Evolutionary conservation across 108 stramenopile species (phyloP).

Genomic region (Skeletonema menzelii): DNA sequence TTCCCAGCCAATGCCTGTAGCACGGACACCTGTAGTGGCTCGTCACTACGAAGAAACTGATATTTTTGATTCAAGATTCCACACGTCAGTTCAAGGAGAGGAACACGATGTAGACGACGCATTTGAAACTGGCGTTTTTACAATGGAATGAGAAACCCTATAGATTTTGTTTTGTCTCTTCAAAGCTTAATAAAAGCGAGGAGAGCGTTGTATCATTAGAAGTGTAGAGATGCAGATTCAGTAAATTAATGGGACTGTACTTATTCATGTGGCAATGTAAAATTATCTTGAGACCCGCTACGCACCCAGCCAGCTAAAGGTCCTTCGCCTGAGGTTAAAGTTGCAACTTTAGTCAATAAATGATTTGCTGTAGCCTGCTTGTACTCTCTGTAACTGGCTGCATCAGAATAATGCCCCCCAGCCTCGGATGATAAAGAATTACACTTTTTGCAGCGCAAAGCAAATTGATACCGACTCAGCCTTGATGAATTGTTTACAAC

Average conservation of each 20-base stretch:
- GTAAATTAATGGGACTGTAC: neutral
- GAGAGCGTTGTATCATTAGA: neutral
- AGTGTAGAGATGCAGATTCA: neutral
- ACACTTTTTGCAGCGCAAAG: conserved; percentile 17
- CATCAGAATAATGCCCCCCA: neutral
- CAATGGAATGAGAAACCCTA: neutral
- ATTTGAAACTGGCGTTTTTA: neutral
- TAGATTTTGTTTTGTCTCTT: neutral
- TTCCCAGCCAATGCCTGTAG: neutral
- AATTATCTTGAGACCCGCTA: conserved; percentile 15
- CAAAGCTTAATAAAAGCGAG: neutral
- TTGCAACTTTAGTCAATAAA: neutral
- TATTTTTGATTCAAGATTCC: neutral
- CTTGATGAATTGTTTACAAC: conserved; percentile 54
- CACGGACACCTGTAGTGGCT: no score
- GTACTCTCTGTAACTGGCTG: conserved; percentile 15
- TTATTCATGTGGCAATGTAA: neutral
- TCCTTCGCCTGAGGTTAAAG: neutral
- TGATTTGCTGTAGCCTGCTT: conserved; percentile 3
- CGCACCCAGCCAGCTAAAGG: conserved; percentile 30
- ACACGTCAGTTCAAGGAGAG: neutral
- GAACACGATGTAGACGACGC: neutral
- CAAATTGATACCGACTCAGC: conserved; percentile 55
- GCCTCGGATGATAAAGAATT: neutral
- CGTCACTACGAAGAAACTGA: neutral